Evolutionary conservation across 129 eudicot species (phyloP), one percentile per base, ranked within the genome.

Genomic region (Silybum marianum): DNA sequence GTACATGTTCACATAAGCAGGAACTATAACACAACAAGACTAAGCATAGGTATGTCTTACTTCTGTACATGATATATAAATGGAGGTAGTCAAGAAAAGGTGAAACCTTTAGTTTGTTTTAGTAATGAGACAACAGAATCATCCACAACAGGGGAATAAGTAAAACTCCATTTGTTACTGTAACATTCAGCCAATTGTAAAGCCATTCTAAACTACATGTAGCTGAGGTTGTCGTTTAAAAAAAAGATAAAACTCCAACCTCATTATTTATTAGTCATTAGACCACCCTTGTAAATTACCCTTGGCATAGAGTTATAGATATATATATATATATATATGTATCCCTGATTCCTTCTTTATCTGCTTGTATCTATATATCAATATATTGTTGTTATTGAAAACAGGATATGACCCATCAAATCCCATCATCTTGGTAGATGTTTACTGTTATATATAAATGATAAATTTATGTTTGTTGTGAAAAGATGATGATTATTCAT

Each of bases 1-100:
- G 94, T 83, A 82, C 82, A 7, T 90, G 94, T 72, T 60, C 85
- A 28, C 74, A 74, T 65, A 85, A 81, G 69, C 66, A 75, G 87
- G 70, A 80, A 80, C 23, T 58, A 0, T 84, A 76, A 70, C 84
- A 69, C 71, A 25, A 69, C 70, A 25, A 73, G 68, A 39, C 46
- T 39, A 83, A 81, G 71, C 65, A 14, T 78, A 81, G 85, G 84
- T 82, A 75, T 71, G 66, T 69, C 46, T 78, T 25, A 70, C 84
- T 82, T 72, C 40, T 79, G 80, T 80, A 81, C 65, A 77, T 76
- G 60, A 77, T 72, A 58, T 36, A 54, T 21, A 51, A 65, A 25
- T 24, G 26, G 44, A 54, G 78, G 67, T 58, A 39, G 34, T 30
- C 6, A 25, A 83, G 58, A 44, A 44, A 69, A 34, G 75, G 75